Base-by-base conservation (phyloP, 192 early-diverging fungal genomes). In the Entomortierella parvispora region DNA sequence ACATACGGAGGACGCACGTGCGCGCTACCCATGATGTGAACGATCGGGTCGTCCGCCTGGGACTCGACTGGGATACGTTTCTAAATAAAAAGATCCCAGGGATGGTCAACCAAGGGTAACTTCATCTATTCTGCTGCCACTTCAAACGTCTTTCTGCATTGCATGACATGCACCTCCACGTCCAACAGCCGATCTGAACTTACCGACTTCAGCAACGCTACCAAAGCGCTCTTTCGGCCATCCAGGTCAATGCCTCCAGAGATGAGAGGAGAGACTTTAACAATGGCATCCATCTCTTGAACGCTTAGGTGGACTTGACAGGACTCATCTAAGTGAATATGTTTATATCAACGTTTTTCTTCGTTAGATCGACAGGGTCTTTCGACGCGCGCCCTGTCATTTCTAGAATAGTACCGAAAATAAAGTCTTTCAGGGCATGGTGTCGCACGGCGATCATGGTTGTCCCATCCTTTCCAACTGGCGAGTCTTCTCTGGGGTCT, bases 1-100 rank as follows among this genome's bases (percentile, higher is more conserved):
- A 76, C 40, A 43, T 86, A 86, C 8, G 85, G 85, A 3, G 83
- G 75, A 23, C 60, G 65, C n/a, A 86, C 63, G 70, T 65, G 71
- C 25, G 80, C 83, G 55, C 67, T 62, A 17, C 60, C 62, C 64
- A 81, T 45, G 23, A 86, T 79, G 28, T 83, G 80, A 25, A 86
- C 65, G 26, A 69, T 55, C 33, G 66, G n/a, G 25, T 84, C 75
- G 14, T 80, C 65, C 33, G 45, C 53, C 11, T 52, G 46, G 11
- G 75, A 61, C 46, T 81, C 67, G 29, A 81, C 58, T 45, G 81
- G 83, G 53, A 86, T 79, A 37, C 80, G 75, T 37, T 81, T 68
- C 85, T 86, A 61, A 40, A 28, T 18, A 17, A 32, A 29, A 1
- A 12, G 37, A 9, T 40, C n/a, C 8, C 40, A 0, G 1, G 34